Percentiles rank a stretch among this genome's conserved stretches.
These are phyloP conservation scores for Piper betle DNA, from an alignment of 164 flowering plant genomes.

Conservation along the genomic window DNA sequence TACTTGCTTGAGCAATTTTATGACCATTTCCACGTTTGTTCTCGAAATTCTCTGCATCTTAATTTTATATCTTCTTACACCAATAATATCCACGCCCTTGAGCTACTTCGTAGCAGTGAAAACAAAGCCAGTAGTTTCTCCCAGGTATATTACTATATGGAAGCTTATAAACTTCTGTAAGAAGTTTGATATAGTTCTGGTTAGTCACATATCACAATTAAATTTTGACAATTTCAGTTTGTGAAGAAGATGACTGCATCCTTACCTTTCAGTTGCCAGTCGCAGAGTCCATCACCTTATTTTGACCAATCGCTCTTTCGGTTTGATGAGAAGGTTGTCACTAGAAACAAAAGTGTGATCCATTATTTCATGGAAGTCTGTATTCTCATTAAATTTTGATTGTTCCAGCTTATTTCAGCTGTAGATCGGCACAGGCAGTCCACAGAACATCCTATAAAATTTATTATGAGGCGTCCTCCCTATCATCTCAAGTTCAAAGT, in stretches of 20 bases:
- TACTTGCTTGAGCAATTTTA: constrained; percentile 69
- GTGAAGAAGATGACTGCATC: constrained; percentile 79
- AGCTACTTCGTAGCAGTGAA: constrained; percentile 54
- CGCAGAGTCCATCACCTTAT: constrained; percentile 92
- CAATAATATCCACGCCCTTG: constrained; percentile 72
- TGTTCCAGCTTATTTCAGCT: constrained; percentile 78
- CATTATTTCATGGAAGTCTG: background rate
- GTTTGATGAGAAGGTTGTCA: constrained; percentile 83
- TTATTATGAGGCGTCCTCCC: constrained; percentile 65
- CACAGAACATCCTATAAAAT: constrained; percentile 88
- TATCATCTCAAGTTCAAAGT: constrained; percentile 72
- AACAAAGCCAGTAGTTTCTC: constrained; percentile 50
- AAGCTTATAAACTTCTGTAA: background rate
- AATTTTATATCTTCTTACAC: constrained; percentile 91
- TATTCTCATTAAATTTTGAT: constrained; percentile 1
- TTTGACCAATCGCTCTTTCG: constrained; percentile 94
- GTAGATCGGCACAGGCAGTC: constrained; percentile 77
- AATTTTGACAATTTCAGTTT: constrained; percentile 37
- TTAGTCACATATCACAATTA: background rate
- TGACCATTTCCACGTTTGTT: constrained; percentile 64
- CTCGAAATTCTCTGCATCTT: constrained; percentile 42
- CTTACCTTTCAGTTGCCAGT: constrained; percentile 83
- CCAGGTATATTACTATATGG: constrained; percentile 32
- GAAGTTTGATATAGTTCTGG: background rate
- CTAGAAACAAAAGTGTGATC: background rate